phyloP scores from a whole-genome alignment of 2,329 filamentous ascomycete species.

The Neodidymelliopsis sp. region DNA sequence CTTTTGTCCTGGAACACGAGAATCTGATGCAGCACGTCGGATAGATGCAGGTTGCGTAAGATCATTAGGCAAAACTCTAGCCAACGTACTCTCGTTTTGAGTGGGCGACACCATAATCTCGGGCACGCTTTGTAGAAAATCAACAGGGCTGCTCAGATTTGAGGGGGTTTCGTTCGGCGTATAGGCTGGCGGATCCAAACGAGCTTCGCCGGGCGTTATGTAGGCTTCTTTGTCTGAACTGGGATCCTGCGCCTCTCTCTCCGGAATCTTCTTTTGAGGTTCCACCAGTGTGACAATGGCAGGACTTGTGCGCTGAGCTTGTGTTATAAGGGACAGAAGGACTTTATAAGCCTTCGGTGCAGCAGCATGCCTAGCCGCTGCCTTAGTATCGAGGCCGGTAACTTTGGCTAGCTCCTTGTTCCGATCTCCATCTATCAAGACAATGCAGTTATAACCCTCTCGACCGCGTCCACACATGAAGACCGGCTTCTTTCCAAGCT shows the following conservation, averaged over 20 bases:
- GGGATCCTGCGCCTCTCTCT: too few species aligned
- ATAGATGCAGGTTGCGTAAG: neutral
- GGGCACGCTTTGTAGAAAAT: conserved; percentile 2
- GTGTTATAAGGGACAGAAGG: neutral
- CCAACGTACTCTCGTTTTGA: neutral
- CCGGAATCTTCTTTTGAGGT: too few species aligned
- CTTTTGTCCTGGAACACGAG: conserved; percentile 2
- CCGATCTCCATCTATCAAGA: neutral
- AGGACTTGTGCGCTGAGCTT: too few species aligned
- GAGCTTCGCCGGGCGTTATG: neutral
- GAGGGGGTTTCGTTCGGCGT: neutral
- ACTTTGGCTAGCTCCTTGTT: conserved; percentile 3
- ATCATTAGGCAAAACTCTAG: neutral
- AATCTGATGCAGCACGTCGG: conserved; percentile 11
- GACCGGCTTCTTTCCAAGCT: conserved; percentile 1
- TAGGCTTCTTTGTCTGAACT: neutral
- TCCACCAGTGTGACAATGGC: too few species aligned
- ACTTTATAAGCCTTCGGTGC: conserved; percentile 3
- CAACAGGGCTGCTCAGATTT: neutral
- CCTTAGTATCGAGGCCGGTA: neutral
- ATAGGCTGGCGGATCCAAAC: conserved; percentile 8
- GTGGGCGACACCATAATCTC: conserved; percentile 7
- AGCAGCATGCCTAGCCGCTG: conserved; percentile 3
- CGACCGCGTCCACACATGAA: conserved; percentile 9
- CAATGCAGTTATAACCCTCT: conserved; percentile 8